Evolutionary conservation across 2,329 filamentous ascomycete genomes (phyloP).

Genomic region (Dactylellina sp.): DNA sequence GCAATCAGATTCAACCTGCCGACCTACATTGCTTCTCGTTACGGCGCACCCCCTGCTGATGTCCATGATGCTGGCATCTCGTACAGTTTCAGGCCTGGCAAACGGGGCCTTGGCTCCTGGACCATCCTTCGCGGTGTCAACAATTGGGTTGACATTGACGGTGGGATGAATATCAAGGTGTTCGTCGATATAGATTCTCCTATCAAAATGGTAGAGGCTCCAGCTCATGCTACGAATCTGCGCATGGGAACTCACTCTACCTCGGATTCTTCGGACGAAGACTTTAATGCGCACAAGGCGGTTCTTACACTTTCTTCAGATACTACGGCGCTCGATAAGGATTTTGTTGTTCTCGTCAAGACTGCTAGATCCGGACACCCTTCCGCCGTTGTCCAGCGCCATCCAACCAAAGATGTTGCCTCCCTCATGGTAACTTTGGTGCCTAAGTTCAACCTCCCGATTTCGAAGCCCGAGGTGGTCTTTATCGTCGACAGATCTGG

Average conservation of each 20-base stretch:
- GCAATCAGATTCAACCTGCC: conserved; percentile 77
- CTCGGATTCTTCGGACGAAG: conserved; percentile 60
- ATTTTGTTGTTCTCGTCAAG: conserved; percentile 75
- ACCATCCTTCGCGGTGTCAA: conserved; percentile 13
- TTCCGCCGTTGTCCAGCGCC: conserved; percentile 74
- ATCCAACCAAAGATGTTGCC: conserved; percentile 73
- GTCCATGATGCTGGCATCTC: conserved; percentile 58
- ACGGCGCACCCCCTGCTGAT: conserved; percentile 68
- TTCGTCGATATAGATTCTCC: conserved; percentile 71
- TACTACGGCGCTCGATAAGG: conserved; percentile 70
- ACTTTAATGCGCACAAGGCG: conserved; percentile 70
- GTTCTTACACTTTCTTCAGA: conserved; percentile 72
- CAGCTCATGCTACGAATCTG: conserved; percentile 75
- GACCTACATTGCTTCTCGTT: conserved; percentile 75
- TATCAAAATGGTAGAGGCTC: conserved; percentile 72
- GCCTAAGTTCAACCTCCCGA: conserved; percentile 74
- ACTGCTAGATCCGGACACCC: conserved; percentile 69
- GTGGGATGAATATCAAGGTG: conserved; percentile 69
- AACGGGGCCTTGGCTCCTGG: conserved; percentile 29
- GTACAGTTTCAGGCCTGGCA: conserved; percentile 40
- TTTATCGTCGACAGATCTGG: conserved; percentile 80
- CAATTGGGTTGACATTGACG: conserved; percentile 60
- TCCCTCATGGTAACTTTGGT: conserved; percentile 79
- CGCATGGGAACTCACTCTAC: conserved; percentile 71
- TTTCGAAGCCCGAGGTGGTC: conserved; percentile 73